These are phyloP conservation scores for Hyphopichia khmerensis DNA, from an alignment of 1,139 yeast genomes.

Conservation along the genomic window DNA sequence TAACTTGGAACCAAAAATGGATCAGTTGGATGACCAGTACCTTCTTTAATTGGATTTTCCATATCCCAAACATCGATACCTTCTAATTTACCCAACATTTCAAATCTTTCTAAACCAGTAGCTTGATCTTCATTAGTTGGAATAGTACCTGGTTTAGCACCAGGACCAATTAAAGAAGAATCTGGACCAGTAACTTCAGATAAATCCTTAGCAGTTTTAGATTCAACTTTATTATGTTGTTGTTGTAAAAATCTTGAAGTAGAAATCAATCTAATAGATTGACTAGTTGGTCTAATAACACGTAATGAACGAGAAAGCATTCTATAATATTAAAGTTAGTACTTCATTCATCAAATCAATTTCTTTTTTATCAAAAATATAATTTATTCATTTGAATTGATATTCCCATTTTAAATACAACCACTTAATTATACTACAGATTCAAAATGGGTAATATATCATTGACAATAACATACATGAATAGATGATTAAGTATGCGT, in stretches of 20 bases:
- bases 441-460: too few species aligned
- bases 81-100: slow-evolving; percentile 88
- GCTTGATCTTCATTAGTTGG: slow-evolving; percentile 96
- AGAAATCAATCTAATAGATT: slow-evolving; percentile 37
- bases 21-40: slow-evolving; percentile 83
- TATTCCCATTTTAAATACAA: too few species aligned
- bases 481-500: background rate
- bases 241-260: slow-evolving; percentile 30
- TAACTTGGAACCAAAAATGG: slow-evolving; percentile 90
- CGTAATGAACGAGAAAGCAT: slow-evolving; percentile 46
- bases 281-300: slow-evolving; percentile 29
- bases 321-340: slow-evolving; percentile 7
- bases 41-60: slow-evolving; percentile 82
- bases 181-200: slow-evolving; percentile 80
- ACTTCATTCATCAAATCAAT: too few species aligned
- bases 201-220: slow-evolving; percentile 65
- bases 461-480: slow-evolving; percentile 1
- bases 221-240: slow-evolving; percentile 31
- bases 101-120: slow-evolving; percentile 97
- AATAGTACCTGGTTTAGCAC: slow-evolving; percentile 79
- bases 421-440: too few species aligned
- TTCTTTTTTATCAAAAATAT: too few species aligned
- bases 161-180: slow-evolving; percentile 78
- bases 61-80: slow-evolving; percentile 95
- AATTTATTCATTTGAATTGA: too few species aligned